These are phyloP conservation scores for Syncephalastrum monosporum DNA, from an alignment of 371 early-diverging fungal species.

Conservation along the genomic window DNA sequence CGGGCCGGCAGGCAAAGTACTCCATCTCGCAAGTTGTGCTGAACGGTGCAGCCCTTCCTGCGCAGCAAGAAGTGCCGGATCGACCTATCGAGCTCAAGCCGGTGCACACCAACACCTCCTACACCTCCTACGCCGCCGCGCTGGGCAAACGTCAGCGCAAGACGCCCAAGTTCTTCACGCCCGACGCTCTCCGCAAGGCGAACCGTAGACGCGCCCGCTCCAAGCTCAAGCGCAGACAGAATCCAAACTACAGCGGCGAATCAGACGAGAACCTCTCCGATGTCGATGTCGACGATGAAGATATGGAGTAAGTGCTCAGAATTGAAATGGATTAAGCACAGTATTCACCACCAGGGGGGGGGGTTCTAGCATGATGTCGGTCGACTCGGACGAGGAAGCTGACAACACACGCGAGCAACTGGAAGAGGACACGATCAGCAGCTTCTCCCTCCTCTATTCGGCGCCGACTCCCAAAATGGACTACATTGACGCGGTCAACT, in stretches of 20 bases:
- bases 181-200: conserved; percentile 15
- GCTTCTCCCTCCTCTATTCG: conserved; percentile 39
- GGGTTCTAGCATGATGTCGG: conserved; percentile 17
- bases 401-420: conserved; percentile 10
- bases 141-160: conserved; percentile 37
- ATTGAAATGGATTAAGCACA: not conserved
- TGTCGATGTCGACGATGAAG: conserved; percentile 30
- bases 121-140: conserved; percentile 7
- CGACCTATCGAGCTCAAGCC: conserved; percentile 43
- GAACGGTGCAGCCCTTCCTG: conserved; percentile 34
- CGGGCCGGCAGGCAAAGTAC: conserved; percentile 44
- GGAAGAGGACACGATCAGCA: conserved; percentile 44
- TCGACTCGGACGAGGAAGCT: conserved; percentile 26
- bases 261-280: conserved; percentile 19
- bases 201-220: conserved; percentile 11
- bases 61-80: conserved; percentile 39
- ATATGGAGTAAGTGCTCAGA: conserved; percentile 26
- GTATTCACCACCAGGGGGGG: not conserved
- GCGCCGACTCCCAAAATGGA: conserved; percentile 33
- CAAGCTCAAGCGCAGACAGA: conserved; percentile 17
- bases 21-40: conserved; percentile 40
- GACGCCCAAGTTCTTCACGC: conserved; percentile 26
- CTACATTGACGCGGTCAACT: conserved; percentile 39
- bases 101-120: conserved; percentile 14
- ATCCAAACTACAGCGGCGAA: conserved; percentile 13